Base-by-base conservation (phyloP, 345 rosid genomes). In the Linum trigynum region DNA sequence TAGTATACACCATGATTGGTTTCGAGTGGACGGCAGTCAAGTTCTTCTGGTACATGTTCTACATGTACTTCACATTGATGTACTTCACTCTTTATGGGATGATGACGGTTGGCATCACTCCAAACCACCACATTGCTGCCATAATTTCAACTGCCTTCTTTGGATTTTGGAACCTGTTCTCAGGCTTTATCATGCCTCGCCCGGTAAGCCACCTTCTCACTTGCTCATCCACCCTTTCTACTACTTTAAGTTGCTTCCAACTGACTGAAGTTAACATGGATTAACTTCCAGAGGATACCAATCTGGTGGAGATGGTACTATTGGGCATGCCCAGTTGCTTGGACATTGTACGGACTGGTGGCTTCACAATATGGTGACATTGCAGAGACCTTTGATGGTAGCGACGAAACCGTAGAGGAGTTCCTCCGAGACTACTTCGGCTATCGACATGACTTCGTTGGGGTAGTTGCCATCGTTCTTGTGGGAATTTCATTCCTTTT, bases 301-400 rank as follows among this genome's bases (percentile, higher is more conserved):
- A 39, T 78, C 15, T 84, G 92, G 92, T 86, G 89, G 89, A 84
- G 85, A 76, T 86, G 92, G 89, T 82, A 82, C 72, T 84, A 64
- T 62, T 84, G 92, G 89, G 16, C 55, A 4, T 78, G 81, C 63
- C 92, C 87, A 0, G 59, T 84, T 35, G 42, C 87, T 6, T 86
- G 87, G 87, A 80, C 82, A 12, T 38, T 86, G 59, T 82, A 84
- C 57, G 89, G 92, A 42, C 64, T 84, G 59, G 71, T 82, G 40
- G 75, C 71, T 61, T 76, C 89, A 14, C 92, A 86, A 39, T 84
- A 72, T 48, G 87, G 85, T 58, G 87, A 84, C 71, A 53, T 85
- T 9, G 50, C 79, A 12, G 74, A 71, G 3, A 42, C 0, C 17
- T 63, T 92, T 23, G 79, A 67, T 0, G 69, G 66, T 5, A 87